Percentiles rank a stretch among this genome's conserved stretches.
Evolutionary conservation across 1,139 yeast species (phyloP).

Genomic region (Yamadazyma pseudoaaseri): DNA sequence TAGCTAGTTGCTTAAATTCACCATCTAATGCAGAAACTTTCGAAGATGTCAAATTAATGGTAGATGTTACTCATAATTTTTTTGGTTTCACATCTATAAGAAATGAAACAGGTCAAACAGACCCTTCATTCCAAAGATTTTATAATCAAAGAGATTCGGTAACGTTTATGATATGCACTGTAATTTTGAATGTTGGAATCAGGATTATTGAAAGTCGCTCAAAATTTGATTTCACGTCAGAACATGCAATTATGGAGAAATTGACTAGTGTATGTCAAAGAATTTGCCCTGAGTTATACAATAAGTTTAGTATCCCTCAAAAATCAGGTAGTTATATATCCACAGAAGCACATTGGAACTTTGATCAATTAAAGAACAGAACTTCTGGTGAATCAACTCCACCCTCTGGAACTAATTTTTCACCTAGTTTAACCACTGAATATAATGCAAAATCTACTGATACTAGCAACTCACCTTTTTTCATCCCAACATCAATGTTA

Average conservation of each 20-base stretch:
- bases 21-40: conserved; percentile 28
- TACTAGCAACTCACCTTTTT: not conserved
- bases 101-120: not conserved
- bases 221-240: conserved; percentile 1
- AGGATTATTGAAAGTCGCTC: conserved; percentile 14
- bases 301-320: not conserved
- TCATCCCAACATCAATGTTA: conserved; percentile 4
- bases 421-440: not conserved
- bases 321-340: too few relatives aligned
- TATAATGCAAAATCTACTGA: not conserved
- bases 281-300: conserved; percentile 27
- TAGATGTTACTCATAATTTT: conserved; percentile 22
- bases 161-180: conserved; percentile 20
- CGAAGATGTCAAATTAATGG: conserved; percentile 30
- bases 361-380: too few relatives aligned
- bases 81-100: conserved; percentile 6
- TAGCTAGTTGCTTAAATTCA: conserved; percentile 32
- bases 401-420: not conserved
- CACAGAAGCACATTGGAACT: not conserved
- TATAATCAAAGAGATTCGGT: conserved; percentile 25
- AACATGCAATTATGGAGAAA: not conserved
- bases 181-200: conserved; percentile 18
- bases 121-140: conserved; percentile 5
- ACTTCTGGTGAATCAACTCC: not conserved
- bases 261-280: conserved; percentile 10